Base-by-base conservation (phyloP, 2,329 filamentous ascomycete species). In the Neofusicoccum umdonicola region DNA sequence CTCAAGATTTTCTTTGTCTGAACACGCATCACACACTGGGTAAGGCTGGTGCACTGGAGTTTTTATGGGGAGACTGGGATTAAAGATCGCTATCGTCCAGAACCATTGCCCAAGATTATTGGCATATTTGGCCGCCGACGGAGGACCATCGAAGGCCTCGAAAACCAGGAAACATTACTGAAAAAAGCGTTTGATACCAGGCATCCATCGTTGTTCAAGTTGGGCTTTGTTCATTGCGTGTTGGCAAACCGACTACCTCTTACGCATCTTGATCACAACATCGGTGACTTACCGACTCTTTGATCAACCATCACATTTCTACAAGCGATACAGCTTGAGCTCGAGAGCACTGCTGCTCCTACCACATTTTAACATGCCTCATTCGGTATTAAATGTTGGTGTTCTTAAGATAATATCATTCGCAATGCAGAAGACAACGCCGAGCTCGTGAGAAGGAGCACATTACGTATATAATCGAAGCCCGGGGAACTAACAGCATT, bases 41-140 rank as follows among this genome's bases (percentile, higher is more conserved):
- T 54, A 54, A 56, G 62, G 51, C 35, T 48, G 62, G 62, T 64
- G 52, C 51, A 64, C 42, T 22, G 62, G 62, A 64, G 62, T 64
- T 64, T 50, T 41, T 62, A 41, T 15, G 62, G 51, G 34, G 35
- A 39, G 19, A 22, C 51, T 47, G n/a, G 61, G 47, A 9, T 22
- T 39, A 50, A 45, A 47, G 50, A 60, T 35, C 31, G 56, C 27
- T 37, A 27, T 35, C 42, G n/a, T 47, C 34, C 56, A 60, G 39
- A 15, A 47, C 3, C 35, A n/a, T 45, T 58, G 13, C 13, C 39
- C 31, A 22, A 34, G 17, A 27, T 35, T 45, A 5, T 47, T 37
- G 39, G 56, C 42, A 60, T 47, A 60, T n/a, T 47, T 37, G 56
- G 42, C 15, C 8, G 42, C 42, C 56, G n/a, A 5, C 11, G 2